phyloP scores from a whole-genome alignment of 1,284 basidiomycete species.

The Ustilago nuda region DNA sequence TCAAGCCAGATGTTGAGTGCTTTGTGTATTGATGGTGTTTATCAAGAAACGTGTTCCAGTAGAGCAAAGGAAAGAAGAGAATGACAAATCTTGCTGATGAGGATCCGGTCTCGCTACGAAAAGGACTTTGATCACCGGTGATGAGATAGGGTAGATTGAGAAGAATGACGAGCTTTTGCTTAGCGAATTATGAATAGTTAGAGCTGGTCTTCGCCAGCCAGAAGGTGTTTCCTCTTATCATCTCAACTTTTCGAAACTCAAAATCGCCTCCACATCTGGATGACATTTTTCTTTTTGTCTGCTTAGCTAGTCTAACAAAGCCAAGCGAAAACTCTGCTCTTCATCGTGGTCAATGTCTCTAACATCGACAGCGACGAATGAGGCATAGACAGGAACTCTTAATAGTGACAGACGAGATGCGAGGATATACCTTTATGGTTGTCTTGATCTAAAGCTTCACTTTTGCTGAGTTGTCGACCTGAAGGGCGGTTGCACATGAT shows the following conservation, averaged over 20 bases:
- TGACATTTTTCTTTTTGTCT: too few relatives aligned
- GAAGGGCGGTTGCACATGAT: not conserved
- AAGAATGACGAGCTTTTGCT: not conserved
- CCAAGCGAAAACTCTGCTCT: too few relatives aligned
- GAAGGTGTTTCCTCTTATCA: not conserved
- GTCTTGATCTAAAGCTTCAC: conserved; percentile 35
- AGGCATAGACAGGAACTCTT: too few relatives aligned
- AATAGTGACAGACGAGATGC: too few relatives aligned
- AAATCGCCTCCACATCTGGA: not conserved
- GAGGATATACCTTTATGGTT: too few relatives aligned
- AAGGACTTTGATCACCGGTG: not conserved
- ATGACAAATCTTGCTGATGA: too few relatives aligned
- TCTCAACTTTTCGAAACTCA: not conserved
- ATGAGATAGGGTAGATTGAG: conserved; percentile 2
- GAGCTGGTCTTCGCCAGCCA: not conserved
- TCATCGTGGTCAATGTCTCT: too few relatives aligned
- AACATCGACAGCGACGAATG: too few relatives aligned
- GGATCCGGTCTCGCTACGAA: not conserved
- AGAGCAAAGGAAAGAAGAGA: too few relatives aligned
- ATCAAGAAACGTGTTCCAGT: too few relatives aligned
- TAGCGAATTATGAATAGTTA: not conserved
- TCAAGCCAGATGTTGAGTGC: not conserved
- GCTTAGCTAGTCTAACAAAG: too few relatives aligned
- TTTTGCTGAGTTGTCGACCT: conserved; percentile 52
- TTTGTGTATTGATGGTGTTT: not conserved